Evolutionary conservation across 371 early-diverging fungal species (phyloP), one percentile per base, ranked within the genome.

Genomic region (Astathelohania contejeani): DNA sequence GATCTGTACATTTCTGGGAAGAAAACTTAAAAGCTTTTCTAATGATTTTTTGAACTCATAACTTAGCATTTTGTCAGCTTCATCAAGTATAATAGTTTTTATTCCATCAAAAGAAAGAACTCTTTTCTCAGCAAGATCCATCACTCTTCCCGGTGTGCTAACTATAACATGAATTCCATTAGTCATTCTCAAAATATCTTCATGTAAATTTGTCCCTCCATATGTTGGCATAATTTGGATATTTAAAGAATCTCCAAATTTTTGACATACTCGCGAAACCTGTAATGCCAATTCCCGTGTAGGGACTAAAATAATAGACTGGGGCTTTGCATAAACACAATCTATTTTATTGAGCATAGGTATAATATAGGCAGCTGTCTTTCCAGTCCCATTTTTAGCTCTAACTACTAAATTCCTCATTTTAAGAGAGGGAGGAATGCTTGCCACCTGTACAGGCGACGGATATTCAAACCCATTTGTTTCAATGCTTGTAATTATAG

Each of bases 321-420:
- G 2, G 4, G 3, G 12, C 24, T 7, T 10, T 9, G 6, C 48
- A 9, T 7, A 19, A 44, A 22, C 45, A 12, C n/a, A 12, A 48
- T 63, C 7, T 58, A 89, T 79, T 76, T 87, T 91, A 70, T 93
- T 89, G 48, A 93, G 77, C 0, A 86, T 79, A 3, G 91, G 91
- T 54, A 95, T 89, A 7, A 56, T 6, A 37, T 85, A 93, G 0
- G 91, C 90, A 16, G 88, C 92, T 0, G 96, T 91, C 71, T 96
- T 96, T 42, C 94, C 96, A 0, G 93, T 93, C 16, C 96, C 96
- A 71, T 90, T 92, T 75, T 92, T 93, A 44, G 92, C 88, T 58
- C 90, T 76, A 3, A 90, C 92, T 35, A 90, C 77, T 46, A 92
- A 85, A 73, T 98, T 90, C 58, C 87, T 77, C 2, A 90, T 91